phyloP scores from a whole-genome alignment of 495 filamentous ascomycete genomes.

The Cetradonia linearis region DNA sequence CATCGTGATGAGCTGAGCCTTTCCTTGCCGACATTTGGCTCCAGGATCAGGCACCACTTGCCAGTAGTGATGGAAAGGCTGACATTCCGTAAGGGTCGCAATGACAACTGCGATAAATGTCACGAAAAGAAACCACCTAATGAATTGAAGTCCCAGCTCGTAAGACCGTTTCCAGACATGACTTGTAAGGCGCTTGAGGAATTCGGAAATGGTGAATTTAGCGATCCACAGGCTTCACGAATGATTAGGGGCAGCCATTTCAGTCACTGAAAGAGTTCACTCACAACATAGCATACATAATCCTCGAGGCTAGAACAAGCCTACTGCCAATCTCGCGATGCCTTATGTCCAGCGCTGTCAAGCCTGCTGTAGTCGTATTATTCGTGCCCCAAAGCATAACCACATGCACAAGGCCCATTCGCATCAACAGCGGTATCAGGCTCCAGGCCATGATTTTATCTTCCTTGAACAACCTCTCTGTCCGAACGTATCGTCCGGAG shows the following conservation, averaged over 20 bases:
- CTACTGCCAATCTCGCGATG: conserved; percentile 42
- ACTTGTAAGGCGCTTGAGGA: conserved; percentile 68
- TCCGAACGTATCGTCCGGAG: conserved; percentile 66
- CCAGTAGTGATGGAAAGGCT: conserved; percentile 78
- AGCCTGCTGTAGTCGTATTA: conserved; percentile 44
- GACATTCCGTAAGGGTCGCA: conserved; percentile 74
- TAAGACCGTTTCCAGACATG: conserved; percentile 63
- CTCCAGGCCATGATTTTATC: conserved; percentile 77
- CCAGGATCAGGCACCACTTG: conserved; percentile 85
- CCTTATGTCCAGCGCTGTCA: conserved; percentile 35
- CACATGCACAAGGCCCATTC: conserved; percentile 81
- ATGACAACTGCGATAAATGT: conserved; percentile 76
- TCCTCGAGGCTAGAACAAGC: conserved; percentile 42
- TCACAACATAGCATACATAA: conserved; percentile 50
- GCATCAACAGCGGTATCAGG: conserved; percentile 65
- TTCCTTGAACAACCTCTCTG: conserved; percentile 71
- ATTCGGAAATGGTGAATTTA: conserved; percentile 84
- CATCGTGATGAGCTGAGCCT: conserved; percentile 79
- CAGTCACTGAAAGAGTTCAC: conserved; percentile 16
- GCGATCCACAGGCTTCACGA: conserved; percentile 70
- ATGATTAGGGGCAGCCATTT: conserved; percentile 8
- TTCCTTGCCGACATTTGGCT: conserved; percentile 70
- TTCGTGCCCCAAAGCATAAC: conserved; percentile 82
- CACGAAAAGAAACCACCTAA: conserved; percentile 60
- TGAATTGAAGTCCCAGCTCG: conserved; percentile 51